phyloP scores from a whole-genome alignment of 2,329 filamentous ascomycete species.

The Coniella vitis region DNA sequence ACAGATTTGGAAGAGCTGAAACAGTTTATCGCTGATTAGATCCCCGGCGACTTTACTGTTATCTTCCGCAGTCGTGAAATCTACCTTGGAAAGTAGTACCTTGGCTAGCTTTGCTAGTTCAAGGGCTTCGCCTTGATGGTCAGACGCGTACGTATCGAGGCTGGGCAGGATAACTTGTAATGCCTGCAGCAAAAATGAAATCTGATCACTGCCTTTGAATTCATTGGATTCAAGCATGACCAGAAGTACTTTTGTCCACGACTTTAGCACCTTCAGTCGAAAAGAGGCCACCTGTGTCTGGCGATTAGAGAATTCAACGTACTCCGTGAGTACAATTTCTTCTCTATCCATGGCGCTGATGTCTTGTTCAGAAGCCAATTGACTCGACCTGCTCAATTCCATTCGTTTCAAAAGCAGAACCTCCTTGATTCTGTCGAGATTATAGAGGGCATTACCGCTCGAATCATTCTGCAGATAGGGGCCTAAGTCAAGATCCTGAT shows the following conservation, averaged over 20 bases:
- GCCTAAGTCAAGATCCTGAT: constrained; percentile 60
- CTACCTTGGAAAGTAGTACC: constrained; percentile 64
- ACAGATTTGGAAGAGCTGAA: constrained; percentile 84
- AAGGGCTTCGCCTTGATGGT: constrained; percentile 61
- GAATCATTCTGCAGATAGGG: constrained; percentile 56
- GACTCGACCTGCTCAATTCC: constrained; percentile 46
- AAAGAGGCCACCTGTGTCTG: constrained; percentile 49
- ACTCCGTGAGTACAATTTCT: constrained; percentile 52
- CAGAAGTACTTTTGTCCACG: constrained; percentile 79
- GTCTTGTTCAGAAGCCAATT: constrained; percentile 44
- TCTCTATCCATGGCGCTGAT: constrained; percentile 47
- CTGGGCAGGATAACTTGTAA: constrained; percentile 84
- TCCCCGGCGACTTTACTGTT: constrained; percentile 50
- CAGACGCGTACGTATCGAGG: constrained; percentile 68
- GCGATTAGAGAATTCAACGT: constrained; percentile 57
- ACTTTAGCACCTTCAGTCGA: constrained; percentile 62
- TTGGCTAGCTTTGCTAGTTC: constrained; percentile 73
- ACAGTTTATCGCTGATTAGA: constrained; percentile 79
- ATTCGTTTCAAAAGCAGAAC: constrained; percentile 64
- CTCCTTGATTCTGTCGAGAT: constrained; percentile 65
- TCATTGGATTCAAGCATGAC: constrained; percentile 79
- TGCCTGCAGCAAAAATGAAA: constrained; percentile 75
- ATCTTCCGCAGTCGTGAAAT: constrained; percentile 44
- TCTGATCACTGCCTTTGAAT: constrained; percentile 64
- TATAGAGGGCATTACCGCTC: constrained; percentile 54